Percentiles rank a stretch among this genome's conserved stretches.
These are phyloP conservation scores for Clarireedia sp. DNA, from an alignment of 2,329 filamentous ascomycete species.

Conservation along the genomic window DNA sequence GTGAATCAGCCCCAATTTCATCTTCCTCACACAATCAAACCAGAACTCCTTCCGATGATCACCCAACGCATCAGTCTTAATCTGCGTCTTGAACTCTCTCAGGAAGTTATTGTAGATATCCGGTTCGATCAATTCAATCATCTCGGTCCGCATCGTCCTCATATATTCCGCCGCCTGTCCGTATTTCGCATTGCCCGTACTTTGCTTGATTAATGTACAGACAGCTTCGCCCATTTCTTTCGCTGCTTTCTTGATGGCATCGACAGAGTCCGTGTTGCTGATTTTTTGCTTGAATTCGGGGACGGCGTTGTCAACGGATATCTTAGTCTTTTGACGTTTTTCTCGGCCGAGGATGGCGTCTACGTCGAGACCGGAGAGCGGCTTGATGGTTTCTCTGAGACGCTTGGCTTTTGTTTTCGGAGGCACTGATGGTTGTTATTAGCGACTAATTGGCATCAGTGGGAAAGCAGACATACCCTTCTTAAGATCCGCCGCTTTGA, in stretches of 20 bases:
- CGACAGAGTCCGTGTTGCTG: constrained; percentile 48
- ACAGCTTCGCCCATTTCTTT: constrained; percentile 71
- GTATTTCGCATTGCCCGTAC: constrained; percentile 70
- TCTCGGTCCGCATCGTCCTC: constrained; percentile 68
- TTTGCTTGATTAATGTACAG: constrained; percentile 58
- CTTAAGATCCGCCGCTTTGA: constrained; percentile 70
- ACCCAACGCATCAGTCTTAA: constrained; percentile 61
- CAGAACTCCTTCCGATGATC: constrained; percentile 67
- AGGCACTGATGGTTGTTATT: constrained; percentile 47
- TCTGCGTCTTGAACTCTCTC: constrained; percentile 59
- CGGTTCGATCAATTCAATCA: constrained; percentile 68
- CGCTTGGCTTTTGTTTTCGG: constrained; percentile 70
- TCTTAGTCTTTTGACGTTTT: constrained; percentile 37
- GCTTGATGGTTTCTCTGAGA: constrained; percentile 59
- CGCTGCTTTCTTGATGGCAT: constrained; percentile 57
- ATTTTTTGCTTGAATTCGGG: constrained; percentile 85
- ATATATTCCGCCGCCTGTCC: constrained; percentile 67
- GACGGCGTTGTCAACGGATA: constrained; percentile 67
- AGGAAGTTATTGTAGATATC: constrained; percentile 70
- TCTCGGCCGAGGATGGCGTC: constrained; percentile 65
- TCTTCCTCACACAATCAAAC: constrained; percentile 57
- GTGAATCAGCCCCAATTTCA: constrained; percentile 66
- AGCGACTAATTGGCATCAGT: background rate
- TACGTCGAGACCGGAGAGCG: constrained; percentile 83
- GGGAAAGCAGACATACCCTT: constrained; percentile 47